These are phyloP conservation scores for Malus sylvestris DNA, from an alignment of 306 rosid genomes.

Conservation along the genomic window DNA sequence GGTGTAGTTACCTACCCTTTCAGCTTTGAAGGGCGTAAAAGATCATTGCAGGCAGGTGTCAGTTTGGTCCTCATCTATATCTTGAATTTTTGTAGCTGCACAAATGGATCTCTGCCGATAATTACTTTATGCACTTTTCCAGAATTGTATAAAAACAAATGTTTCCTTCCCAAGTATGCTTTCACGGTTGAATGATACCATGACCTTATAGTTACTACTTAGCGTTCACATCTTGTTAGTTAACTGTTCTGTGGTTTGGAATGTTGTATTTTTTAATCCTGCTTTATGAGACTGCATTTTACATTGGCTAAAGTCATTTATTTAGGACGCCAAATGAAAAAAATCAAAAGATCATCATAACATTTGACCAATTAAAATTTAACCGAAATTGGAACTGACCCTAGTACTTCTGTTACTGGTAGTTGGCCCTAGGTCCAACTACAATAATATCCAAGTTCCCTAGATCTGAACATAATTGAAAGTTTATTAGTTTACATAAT, in stretches of 20 bases:
- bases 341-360: background rate
- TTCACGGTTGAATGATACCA: background rate
- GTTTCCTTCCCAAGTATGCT: background rate
- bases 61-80: slow-evolving; percentile 18
- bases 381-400: background rate
- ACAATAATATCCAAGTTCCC: background rate
- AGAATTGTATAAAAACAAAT: background rate
- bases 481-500: background rate
- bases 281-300: background rate
- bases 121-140: background rate
- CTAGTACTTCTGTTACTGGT: background rate
- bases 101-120: background rate
- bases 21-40: slow-evolving; percentile 94
- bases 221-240: background rate
- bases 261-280: background rate
- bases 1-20: slow-evolving; percentile 96
- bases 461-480: background rate
- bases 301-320: background rate
- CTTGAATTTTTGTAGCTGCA: background rate
- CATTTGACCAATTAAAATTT: background rate
- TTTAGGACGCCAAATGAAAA: background rate
- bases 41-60: slow-evolving; percentile 93
- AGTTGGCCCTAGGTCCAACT: background rate
- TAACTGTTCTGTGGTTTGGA: background rate
- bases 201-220: background rate